phyloP scores from a whole-genome alignment of 208 protist species.

The Leishmania mexicana region DNA sequence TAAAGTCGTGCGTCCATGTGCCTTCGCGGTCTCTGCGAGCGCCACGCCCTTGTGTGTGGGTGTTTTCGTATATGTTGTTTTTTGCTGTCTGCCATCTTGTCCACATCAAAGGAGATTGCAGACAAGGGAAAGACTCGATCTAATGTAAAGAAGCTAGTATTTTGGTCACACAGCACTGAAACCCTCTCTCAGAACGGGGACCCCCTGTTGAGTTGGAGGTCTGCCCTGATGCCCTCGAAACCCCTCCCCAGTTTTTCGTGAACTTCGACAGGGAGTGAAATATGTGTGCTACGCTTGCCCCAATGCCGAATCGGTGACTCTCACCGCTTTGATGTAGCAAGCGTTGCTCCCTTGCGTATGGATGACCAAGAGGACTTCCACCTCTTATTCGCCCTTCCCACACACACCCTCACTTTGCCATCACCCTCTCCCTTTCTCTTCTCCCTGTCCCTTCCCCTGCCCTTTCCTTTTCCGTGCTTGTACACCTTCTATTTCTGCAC shows the following conservation, averaged over 20 bases:
- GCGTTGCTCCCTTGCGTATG: too few relatives aligned
- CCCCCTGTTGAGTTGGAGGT: too few relatives aligned
- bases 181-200: neutral
- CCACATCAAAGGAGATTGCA: too few relatives aligned
- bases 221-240: too few relatives aligned
- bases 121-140: too few relatives aligned
- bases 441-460: neutral
- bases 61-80: neutral
- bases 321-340: too few relatives aligned
- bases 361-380: neutral
- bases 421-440: neutral
- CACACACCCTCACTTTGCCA: neutral
- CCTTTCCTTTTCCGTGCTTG: neutral
- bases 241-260: too few relatives aligned
- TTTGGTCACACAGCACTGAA: neutral
- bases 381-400: neutral
- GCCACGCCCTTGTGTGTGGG: neutral
- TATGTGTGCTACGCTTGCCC: too few relatives aligned
- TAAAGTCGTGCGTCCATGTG: neutral
- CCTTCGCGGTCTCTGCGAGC: neutral
- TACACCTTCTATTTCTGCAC: neutral
- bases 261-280: too few relatives aligned
- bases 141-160: neutral
- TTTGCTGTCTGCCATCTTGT: neutral
- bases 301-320: too few relatives aligned